Base-by-base conservation (phyloP, 345 rosid genomes). In the Salix suchowensis region DNA sequence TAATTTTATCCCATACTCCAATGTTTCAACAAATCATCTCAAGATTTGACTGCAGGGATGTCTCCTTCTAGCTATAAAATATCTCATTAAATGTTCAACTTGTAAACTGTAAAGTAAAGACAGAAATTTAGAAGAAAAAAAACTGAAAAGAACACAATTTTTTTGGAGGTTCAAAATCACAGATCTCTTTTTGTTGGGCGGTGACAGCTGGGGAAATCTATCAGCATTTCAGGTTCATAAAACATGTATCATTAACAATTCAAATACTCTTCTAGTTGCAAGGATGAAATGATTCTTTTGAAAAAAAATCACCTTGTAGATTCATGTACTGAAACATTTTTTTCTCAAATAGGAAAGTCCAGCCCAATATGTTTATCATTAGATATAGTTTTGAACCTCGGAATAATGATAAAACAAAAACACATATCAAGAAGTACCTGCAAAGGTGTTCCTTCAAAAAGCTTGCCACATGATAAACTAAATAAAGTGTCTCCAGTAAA, bases 381-480 rank as follows among this genome's bases (percentile, higher is more conserved):
- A 69, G 26, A 9, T 32, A 34, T 39, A 34, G 9, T 66, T 66
- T 34, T 42, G 6, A 6, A 16, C 44, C 26, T 36, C 69, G 21
- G 23, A 46, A 70, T 7, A 21, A 46, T 36, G 19, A 44, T 21
- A 80, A 60, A 23, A 67, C 39, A 70, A 55, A 28, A 74, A 71
- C 16, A n/a, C 16, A 76, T 16, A 13, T 13, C 54, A 75, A 40
- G 66, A 65, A 52, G 74, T 84, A 96, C 99, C 98, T 96, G 88
- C 81, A 87, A 91, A 18, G 94, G 96, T 37, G 89, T 89, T 80
- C 98, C 99, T 85, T 96, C 99, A 67, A 92, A 89, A 78, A 93
- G 91, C 84, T 87, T 93, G 83, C 99, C 99, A 80, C 99, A 96
- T 2, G 98, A 92, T 87, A 96, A 88, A 91, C 99, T 96, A 83